Base-by-base conservation (phyloP, 2,329 filamentous ascomycete species). In the Verticillium klebahnii region DNA sequence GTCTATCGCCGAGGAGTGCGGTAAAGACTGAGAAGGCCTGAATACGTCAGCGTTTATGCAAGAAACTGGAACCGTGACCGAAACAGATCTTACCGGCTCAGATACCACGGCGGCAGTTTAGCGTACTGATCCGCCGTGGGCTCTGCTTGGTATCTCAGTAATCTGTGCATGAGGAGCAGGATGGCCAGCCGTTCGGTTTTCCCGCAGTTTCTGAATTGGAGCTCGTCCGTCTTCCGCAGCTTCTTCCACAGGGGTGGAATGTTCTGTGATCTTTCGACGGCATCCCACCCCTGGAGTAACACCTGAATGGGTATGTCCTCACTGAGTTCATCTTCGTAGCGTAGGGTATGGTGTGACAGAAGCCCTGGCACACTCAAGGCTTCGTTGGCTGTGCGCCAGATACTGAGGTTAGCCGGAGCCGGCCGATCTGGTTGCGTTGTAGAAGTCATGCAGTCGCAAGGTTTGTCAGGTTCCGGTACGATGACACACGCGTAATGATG, bases 1-100 rank as follows among this genome's bases (percentile, higher is more conserved):
- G 60, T 72, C 69, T 11, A 71, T 71, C 0, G 69, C 70, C 9
- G 69, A 69, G 0, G 71, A 68, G 12, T 72, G 70, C 1, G 70
- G 61, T 1, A 71, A 19, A 0, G 62, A 58, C 59, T 72, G 68
- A 8, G 70, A 70, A 5, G 70, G 70, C 12, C 69, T 72, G 9
- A 1, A 11, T 4, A 64, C 50, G 36, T 61, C 9, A 61, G 56
- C 54, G 6, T 2, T 14, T 1, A 5, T 55, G 32, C 15, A 9
- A 12, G n/a, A 56, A n/a, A 9, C 14, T 17, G 11, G 3, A 40
- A 1, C n/a, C 5, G 9, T 17, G 17, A 56, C 3, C 39, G 2
- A 14, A 32, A 32, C 2, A 25, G 61, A 11, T 36, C 62, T 55
- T 37, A 70, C 71, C 69, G 69, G 25, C 66, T 68, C 19, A 64